Base-by-base conservation (phyloP, 768 basidiomycete genomes). In the Leccinellum luteum region DNA sequence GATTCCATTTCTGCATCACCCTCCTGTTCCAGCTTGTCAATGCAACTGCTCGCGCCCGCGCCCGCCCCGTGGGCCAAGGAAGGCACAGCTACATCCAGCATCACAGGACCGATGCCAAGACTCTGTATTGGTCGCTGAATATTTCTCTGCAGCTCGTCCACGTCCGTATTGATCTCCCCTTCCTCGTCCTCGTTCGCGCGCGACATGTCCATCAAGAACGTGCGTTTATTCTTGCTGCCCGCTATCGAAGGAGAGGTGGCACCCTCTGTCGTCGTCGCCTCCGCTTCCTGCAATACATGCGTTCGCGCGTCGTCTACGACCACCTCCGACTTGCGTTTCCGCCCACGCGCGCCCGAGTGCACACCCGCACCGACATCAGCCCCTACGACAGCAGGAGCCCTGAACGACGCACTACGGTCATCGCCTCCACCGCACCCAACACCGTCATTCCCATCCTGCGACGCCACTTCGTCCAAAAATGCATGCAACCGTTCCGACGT, bases 401-500 rank as follows among this genome's bases (percentile, higher is more conserved):
- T 56, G 57, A 68, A 66, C 15, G 28, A 32, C 0, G 4, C 43
- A 30, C 49, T 23, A 1, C 9, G 53, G 9, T 58, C 51, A 0
- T 13, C 32, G 6, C 57, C 35, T 1, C 58, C 65, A 10, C 38
- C 49, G 4, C 57, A 32, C 0, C 57, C 50, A 0, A 27, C 35
- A 13, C 57, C 41, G 0, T 60, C 67, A 10, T 34, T 52, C 53
- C 71, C 64, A 25, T 72, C 67, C 15, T 72, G 75, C n/a, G 75
- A 75, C 15, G 64, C 69, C 8, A 76, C 77, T 55, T 77, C 78
- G 54, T 79, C 78, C 52, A 79, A 66, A 61, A 79, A 78, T 4
- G 79, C 75, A 32, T 75, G 69, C 28, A 79, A 59, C 55, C 74
- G 75, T 55, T 77, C 69, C 54, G 75, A 67, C 14, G 73, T 70